Conservation (phyloP, 306 rosid genomes). For the Glycyrrhiza uralensis region DNA sequence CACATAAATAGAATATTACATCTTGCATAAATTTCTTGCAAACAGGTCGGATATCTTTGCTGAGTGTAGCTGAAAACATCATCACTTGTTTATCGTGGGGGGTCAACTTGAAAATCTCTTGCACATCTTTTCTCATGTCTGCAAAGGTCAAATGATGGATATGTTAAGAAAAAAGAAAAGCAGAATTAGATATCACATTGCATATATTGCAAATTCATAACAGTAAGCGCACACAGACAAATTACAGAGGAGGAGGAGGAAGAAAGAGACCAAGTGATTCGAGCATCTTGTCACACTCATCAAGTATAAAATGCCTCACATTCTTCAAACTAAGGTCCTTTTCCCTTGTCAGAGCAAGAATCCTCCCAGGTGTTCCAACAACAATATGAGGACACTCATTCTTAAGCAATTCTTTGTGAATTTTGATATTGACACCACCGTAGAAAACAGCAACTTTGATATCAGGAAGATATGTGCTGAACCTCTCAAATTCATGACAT, state of each 20-base stretch:
- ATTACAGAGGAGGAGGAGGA: neutral
- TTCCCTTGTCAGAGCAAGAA: slow-evolving; percentile 62
- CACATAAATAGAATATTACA: slow-evolving; percentile 42
- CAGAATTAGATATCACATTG: neutral
- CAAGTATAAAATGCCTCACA: slow-evolving; percentile 75
- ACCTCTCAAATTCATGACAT: slow-evolving; percentile 72
- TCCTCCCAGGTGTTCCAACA: slow-evolving; percentile 84
- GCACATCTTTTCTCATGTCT: slow-evolving; percentile 82
- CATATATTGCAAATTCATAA: neutral
- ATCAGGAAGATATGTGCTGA: slow-evolving; percentile 64
- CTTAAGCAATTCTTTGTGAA: slow-evolving; percentile 65
- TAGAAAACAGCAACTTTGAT: slow-evolving; percentile 61
- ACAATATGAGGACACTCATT: slow-evolving; percentile 79
- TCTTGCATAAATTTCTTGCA: slow-evolving; percentile 91
- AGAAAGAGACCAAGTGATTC: slow-evolving; percentile 65
- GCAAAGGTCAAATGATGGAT: slow-evolving; percentile 11
- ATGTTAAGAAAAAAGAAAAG: neutral
- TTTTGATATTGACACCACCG: slow-evolving; percentile 64
- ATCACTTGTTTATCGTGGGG: slow-evolving; percentile 85
- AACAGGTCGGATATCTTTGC: slow-evolving; percentile 75
- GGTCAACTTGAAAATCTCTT: slow-evolving; percentile 67
- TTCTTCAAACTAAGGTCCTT: slow-evolving; percentile 74
- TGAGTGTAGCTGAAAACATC: slow-evolving; percentile 83
- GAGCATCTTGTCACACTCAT: slow-evolving; percentile 83
- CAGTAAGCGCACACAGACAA: neutral